phyloP scores from a whole-genome alignment of 306 rosid species.

The Begonia masoniana region DNA sequence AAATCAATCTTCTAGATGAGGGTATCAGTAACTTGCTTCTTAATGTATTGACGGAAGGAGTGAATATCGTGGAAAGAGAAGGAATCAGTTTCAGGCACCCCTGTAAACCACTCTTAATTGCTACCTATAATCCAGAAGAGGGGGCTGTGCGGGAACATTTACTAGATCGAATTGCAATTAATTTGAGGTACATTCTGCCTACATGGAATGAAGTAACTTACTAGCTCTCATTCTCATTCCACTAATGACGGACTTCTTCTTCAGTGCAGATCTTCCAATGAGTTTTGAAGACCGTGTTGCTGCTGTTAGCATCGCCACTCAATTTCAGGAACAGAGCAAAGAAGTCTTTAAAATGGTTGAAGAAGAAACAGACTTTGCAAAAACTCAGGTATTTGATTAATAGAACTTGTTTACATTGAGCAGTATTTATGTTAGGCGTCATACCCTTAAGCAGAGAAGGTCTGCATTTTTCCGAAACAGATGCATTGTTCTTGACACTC shows the following conservation, averaged over 20 bases:
- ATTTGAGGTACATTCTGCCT: conserved; percentile 57
- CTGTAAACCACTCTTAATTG: conserved; percentile 91
- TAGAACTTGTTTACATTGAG: too few species aligned
- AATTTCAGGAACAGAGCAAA: conserved; percentile 64
- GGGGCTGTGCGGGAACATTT: conserved; percentile 92
- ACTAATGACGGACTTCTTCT: conserved; percentile 34
- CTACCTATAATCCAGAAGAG: conserved; percentile 97
- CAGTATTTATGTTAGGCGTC: too few species aligned
- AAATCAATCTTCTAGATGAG: conserved; percentile 93
- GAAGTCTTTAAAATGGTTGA: conserved; percentile 71
- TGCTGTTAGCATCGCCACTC: conserved; percentile 87
- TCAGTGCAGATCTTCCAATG: conserved; percentile 97
- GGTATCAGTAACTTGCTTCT: conserved; percentile 99
- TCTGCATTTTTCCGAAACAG: too few species aligned
- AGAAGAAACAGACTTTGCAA: conserved; percentile 77
- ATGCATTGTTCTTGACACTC: too few species aligned
- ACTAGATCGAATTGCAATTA: conserved; percentile 84
- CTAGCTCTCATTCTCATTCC: conserved; percentile 11
- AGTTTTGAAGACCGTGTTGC: conserved; percentile 89
- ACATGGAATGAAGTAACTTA: conserved; percentile 14
- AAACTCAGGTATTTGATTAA: conserved; percentile 59
- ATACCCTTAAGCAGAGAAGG: too few species aligned
- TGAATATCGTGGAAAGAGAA: conserved; percentile 89
- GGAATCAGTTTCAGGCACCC: conserved; percentile 96
- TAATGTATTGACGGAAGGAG: conserved; percentile 89